Conservation (phyloP, 768 basidiomycete genomes). For the Xerocomus potaroensis region DNA sequence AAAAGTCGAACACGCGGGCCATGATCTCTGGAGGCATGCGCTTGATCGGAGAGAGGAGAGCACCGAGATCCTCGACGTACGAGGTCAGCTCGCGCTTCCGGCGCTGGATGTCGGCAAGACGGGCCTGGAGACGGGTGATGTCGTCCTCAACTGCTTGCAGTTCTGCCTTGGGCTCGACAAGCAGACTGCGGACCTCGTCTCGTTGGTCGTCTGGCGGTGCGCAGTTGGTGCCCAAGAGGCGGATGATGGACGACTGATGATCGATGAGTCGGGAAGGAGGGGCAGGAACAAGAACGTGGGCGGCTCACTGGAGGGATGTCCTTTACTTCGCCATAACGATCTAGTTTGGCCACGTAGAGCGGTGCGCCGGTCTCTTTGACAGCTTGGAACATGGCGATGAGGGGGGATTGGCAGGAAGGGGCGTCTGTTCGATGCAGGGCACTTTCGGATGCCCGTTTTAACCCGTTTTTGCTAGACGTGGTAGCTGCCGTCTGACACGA, state of each 20-base stretch:
- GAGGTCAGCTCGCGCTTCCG: constrained; percentile 25
- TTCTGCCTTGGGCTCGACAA: constrained; percentile 27
- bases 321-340: constrained; percentile 28
- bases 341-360: constrained; percentile 24
- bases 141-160: constrained; percentile 23
- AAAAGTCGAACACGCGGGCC: constrained; percentile 31
- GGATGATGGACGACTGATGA: constrained; percentile 29
- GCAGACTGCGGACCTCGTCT: constrained; percentile 23
- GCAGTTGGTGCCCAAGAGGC: constrained; percentile 25
- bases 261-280: constrained; percentile 4
- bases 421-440: neutral
- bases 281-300: neutral
- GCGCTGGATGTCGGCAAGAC: constrained; percentile 28
- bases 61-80: constrained; percentile 31
- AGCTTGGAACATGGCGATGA: constrained; percentile 11
- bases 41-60: constrained; percentile 31
- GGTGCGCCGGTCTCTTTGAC: constrained; percentile 23
- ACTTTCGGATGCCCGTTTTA: constrained; percentile 9
- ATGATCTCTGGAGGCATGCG: constrained; percentile 33
- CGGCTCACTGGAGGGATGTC: constrained; percentile 26
- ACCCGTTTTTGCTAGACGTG: neutral
- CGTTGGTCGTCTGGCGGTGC: constrained; percentile 27
- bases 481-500: neutral
- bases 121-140: constrained; percentile 25
- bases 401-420: neutral